Percentiles rank a stretch among this genome's conserved stretches.
Evolutionary conservation across 1,284 basidiomycete species (phyloP).

Genomic region (Agroathelia rolfsii): DNA sequence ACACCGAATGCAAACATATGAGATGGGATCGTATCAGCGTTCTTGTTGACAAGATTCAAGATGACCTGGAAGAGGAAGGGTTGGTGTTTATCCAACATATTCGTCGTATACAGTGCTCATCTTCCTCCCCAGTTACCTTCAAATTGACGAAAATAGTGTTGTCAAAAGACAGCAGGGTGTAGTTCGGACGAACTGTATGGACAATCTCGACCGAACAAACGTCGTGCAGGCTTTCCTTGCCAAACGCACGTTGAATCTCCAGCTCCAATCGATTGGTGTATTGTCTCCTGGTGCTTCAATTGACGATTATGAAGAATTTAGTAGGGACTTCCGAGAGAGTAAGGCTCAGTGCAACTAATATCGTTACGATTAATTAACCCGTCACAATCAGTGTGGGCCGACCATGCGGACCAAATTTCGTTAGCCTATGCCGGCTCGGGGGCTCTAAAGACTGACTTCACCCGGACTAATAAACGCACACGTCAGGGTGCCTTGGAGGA

Average conservation of each 20-base stretch:
- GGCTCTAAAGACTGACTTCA: conserved; percentile 96
- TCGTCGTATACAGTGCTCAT: conserved; percentile 4
- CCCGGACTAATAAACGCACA: conserved; percentile 85
- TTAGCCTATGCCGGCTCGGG: conserved; percentile 92
- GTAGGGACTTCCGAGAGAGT: conserved; percentile 85
- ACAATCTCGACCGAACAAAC: conserved; percentile 94
- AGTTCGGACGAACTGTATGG: conserved; percentile 88
- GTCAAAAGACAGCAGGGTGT: conserved; percentile 53
- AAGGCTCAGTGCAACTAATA: conserved; percentile 21
- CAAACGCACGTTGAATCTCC: conserved; percentile 75
- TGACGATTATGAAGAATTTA: conserved; percentile 72
- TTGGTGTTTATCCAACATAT: conserved; percentile 24
- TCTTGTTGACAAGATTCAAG: conserved; percentile 71
- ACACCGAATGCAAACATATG: conserved; percentile 92
- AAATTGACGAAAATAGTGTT: conserved; percentile 41
- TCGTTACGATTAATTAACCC: conserved; percentile 2
- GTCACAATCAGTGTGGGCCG: conserved; percentile 80
- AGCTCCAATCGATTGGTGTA: conserved; percentile 68
- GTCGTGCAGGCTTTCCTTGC: conserved; percentile 88
- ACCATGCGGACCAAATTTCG: conserved; percentile 90
- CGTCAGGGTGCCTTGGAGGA: conserved; percentile 77
- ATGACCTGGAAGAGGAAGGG: conserved; percentile 68
- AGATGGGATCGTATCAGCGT: conserved; percentile 88
- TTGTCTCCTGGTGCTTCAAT: conserved; percentile 60
- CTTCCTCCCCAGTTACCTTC: conserved; percentile 58